Evolutionary conservation across 805 yeast species (phyloP).

Genomic region (Ogataea methylovora): DNA sequence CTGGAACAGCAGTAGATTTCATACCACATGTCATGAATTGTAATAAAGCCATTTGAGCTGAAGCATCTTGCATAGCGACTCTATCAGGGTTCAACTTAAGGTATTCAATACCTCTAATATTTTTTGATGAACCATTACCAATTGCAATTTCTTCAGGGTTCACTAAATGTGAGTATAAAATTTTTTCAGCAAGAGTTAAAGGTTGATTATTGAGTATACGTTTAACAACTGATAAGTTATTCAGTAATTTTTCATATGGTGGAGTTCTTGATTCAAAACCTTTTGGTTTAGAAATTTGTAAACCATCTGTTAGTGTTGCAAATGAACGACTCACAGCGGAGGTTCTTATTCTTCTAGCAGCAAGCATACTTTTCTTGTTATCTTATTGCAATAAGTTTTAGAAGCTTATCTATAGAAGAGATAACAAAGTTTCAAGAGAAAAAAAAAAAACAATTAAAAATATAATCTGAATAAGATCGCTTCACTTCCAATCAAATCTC

Average conservation of each 20-base stretch:
- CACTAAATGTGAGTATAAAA: constrained; percentile 90
- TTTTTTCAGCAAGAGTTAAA: constrained; percentile 91
- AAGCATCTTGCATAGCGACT: constrained; percentile 98
- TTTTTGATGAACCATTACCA: constrained; percentile 25
- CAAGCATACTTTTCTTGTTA: too few relatives aligned
- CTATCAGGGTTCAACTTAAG: constrained; percentile 94
- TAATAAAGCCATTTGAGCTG: constrained; percentile 96
- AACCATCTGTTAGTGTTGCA: background rate
- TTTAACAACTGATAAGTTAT: constrained; percentile 42
- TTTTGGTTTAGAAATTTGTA: constrained; percentile 35
- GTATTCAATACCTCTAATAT: constrained; percentile 79
- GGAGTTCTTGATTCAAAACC: constrained; percentile 71
- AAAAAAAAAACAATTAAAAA: too few relatives aligned
- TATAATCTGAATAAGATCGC: too few relatives aligned
- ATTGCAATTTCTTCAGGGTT: constrained; percentile 84
- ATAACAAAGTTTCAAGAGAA: too few relatives aligned
- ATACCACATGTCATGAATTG: constrained; percentile 96
- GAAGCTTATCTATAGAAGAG: too few relatives aligned
- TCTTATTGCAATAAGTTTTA: too few relatives aligned
- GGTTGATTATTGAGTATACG: constrained; percentile 39
- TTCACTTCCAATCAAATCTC: too few relatives aligned
- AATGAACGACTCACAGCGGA: background rate
- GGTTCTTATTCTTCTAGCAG: background rate
- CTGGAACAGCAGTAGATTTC: constrained; percentile 88
- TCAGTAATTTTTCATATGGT: constrained; percentile 72